A percentile compares a stretch with the other conserved stretches of the same genome.
These are phyloP conservation scores for Gaultheria prostrata DNA, from an alignment of 148 eudicot genomes.

Conservation along the genomic window DNA sequence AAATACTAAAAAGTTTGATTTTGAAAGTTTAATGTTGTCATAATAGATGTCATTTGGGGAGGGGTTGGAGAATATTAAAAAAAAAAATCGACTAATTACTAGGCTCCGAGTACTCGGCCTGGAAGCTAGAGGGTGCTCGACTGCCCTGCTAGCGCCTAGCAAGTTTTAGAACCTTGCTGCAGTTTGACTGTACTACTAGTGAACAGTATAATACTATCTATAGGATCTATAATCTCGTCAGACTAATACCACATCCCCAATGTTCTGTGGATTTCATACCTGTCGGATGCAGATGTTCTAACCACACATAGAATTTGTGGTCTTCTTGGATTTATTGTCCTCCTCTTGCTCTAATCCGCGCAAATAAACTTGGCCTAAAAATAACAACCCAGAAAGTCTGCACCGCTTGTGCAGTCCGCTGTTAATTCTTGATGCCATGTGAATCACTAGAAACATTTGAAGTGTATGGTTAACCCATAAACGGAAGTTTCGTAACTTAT, in stretches of 20 bases:
- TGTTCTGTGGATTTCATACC: not conserved
- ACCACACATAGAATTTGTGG: not conserved
- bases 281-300: not conserved
- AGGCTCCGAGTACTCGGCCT: too few relatives aligned
- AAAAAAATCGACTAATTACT: too few relatives aligned
- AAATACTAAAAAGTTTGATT: too few relatives aligned
- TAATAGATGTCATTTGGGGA: too few relatives aligned
- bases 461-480: too few relatives aligned
- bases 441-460: too few relatives aligned
- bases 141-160: too few relatives aligned
- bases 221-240: not conserved
- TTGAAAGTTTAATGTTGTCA: too few relatives aligned
- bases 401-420: too few relatives aligned
- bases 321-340: not conserved
- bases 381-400: not conserved
- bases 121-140: too few relatives aligned
- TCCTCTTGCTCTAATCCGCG: not conserved
- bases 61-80: too few relatives aligned
- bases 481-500: not conserved
- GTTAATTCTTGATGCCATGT: too few relatives aligned
- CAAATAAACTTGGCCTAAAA: not conserved
- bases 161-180: not conserved
- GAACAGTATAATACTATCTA: not conserved
- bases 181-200: not conserved
- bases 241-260: not conserved